Conservation (phyloP, 805 yeast genomes). For the Saturnispora bothae region DNA sequence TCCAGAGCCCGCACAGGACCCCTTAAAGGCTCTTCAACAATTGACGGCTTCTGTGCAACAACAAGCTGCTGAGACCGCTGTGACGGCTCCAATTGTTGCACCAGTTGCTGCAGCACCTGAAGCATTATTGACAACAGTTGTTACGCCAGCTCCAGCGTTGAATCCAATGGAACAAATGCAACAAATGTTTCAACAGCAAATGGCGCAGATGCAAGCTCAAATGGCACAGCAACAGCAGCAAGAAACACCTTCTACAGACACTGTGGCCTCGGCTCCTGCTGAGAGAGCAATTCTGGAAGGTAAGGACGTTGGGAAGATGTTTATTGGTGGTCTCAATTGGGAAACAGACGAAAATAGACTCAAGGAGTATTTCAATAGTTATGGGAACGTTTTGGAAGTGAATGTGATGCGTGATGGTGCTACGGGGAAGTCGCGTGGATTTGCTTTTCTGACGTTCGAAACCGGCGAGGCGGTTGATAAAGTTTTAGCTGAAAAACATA, state of each 20-base stretch:
- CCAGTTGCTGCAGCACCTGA: conserved; percentile 4
- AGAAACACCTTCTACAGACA: neutral
- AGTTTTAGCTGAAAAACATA: conserved; percentile 78
- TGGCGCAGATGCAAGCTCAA: conserved; percentile 17
- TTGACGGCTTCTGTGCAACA: conserved; percentile 3
- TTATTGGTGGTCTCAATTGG: conserved; percentile 96
- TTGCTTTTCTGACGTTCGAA: conserved; percentile 84
- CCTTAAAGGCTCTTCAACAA: neutral
- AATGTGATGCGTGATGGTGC: conserved; percentile 86
- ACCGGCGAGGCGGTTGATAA: conserved; percentile 75
- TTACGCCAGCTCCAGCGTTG: conserved; percentile 8
- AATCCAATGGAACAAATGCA: conserved; percentile 10
- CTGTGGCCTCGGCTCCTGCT: neutral
- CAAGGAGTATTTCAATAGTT: conserved; percentile 72
- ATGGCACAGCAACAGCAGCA: conserved; percentile 14
- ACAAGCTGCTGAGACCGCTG: neutral
- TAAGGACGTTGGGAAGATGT: conserved; percentile 83
- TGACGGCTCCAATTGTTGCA: neutral
- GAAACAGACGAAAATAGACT: conserved; percentile 88
- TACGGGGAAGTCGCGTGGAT: conserved; percentile 88
- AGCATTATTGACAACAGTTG: neutral
- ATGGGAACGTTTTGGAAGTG: conserved; percentile 79
- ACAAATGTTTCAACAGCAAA: conserved; percentile 16
- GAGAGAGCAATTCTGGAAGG: conserved; percentile 35
- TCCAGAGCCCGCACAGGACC: neutral